Evolutionary conservation across 2,329 filamentous ascomycete genomes (phyloP), one percentile per base, ranked within the genome.

Genomic region (Aspergillus bombycis): DNA sequence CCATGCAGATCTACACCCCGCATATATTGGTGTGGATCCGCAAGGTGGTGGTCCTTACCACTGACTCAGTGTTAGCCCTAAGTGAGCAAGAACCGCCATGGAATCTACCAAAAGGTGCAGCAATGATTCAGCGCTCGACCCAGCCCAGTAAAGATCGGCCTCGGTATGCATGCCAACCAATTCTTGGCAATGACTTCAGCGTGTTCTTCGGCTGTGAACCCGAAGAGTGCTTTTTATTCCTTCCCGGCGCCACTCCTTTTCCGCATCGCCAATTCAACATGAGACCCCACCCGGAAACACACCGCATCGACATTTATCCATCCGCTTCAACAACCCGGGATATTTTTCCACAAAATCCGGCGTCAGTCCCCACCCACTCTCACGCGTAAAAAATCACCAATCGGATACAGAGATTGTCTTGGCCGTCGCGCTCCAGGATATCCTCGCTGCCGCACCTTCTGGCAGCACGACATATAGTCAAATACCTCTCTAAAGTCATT

Each of bases 331-430:
- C 26, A 62, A 43, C 34, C 62, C 60, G 3, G 65, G 65, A 38
- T 62, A 65, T 34, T 55, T 54, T 6, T 65, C 57, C n/a, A 66
- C 62, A 30, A 66, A 66, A 36, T 66, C 64, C 14, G 56, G 41
- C 32, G 64, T 66, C 23, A 66, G 23, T 4, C 64, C 64, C 62
- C 64, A 66, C n/a, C 64, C 64, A 41, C 48, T 50, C 23, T 54
- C 60, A 3, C 26, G n/a, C 4, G 26, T 61, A 57, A 66, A 66
- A 2, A 57, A n/a, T n/a, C 48, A 10, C 65, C 57, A 12, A 57
- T 7, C 57, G 14, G 14, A 65, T 57, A 16, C 34, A 41, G 19
- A 66, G 16, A 2, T 59, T 53, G 56, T 66, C 54, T 12, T 62
- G 41, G 9, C 11, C 55, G 45, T 66, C 62, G 1, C 64, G 43